Evolutionary conservation across 2,329 filamentous ascomycete species (phyloP), one percentile per base, ranked within the genome.

Genomic region (Epichloe aotearoae): DNA sequence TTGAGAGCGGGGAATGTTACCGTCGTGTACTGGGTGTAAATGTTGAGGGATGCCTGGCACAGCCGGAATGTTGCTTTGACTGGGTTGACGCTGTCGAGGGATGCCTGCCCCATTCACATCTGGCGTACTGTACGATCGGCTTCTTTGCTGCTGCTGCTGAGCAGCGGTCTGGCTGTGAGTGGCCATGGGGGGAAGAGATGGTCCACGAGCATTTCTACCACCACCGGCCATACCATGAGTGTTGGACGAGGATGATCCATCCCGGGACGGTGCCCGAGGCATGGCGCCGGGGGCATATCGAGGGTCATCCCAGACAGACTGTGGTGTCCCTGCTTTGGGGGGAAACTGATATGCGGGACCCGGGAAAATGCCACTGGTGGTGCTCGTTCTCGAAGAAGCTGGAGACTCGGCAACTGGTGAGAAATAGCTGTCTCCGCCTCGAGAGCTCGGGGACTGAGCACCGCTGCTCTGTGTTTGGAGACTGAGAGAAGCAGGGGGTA

Each of bases 91-190:
- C 49, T 72, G 73, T 55, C 81, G 74, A 62, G 75, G 73, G 46
- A 75, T 75, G 55, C 77, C 75, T 49, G 82, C 78, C 49, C 78
- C 83, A 57, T 94, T 88, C 59, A 95, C 95, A 64, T 97, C 90
- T 7, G 93, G 91, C 55, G 90, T 96, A 69, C 91, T 97, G 61
- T 94, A 94, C 38, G 90, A 95, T 56, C 93, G 80, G 69, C 87
- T 84, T 57, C 89, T 79, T 62, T 84, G 82, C 63, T 88, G 47
- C 40, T 88, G 40, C 47, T 37, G 83, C 55, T 83, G 71, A 63
- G 76, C 67, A 55, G 75, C 72, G 59, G 75, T 71, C 58, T 80
- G 69, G 59, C 77, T 67, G 56, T 73, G 69, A 1, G 73, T 71
- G 15, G 82, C 73, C 76, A 88, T 83, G 17, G 80, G 84, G 42